Evolutionary conservation across 257 asterid species (phyloP).

Genomic region (Asclepias syriaca): DNA sequence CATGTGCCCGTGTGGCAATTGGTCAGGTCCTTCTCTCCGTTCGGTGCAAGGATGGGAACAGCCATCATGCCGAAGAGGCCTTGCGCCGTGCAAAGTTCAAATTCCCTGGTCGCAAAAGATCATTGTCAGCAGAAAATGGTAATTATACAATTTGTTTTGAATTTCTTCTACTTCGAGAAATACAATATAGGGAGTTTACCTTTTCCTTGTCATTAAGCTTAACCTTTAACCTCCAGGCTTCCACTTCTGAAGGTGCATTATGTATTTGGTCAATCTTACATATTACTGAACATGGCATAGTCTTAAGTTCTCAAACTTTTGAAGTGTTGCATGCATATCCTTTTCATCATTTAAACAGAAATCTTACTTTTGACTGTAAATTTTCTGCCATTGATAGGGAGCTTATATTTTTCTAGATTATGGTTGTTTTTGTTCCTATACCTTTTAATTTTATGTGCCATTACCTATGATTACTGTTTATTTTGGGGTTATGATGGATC

Average conservation of each 20-base stretch:
- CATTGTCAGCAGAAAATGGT: constrained; percentile 24
- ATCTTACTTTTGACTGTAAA: background rate
- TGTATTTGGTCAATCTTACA: background rate
- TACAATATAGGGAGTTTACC: background rate
- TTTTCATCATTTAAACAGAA: background rate
- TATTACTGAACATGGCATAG: background rate
- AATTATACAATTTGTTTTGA: background rate
- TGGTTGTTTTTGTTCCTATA: background rate
- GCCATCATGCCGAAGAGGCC: constrained; percentile 29
- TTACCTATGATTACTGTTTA: background rate
- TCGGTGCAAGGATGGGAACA: constrained; percentile 19
- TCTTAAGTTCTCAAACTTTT: too few relatives aligned
- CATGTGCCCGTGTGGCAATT: constrained; percentile 29
- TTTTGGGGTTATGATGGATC: background rate
- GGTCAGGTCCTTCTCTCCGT: constrained; percentile 31
- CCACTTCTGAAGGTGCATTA: background rate
- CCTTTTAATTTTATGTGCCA: background rate
- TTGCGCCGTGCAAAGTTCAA: constrained; percentile 32
- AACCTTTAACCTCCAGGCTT: too few relatives aligned
- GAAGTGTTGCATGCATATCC: background rate
- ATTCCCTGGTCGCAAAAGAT: constrained; percentile 31
- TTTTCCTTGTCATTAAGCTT: background rate
- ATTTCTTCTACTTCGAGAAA: background rate
- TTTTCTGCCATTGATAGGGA: background rate
- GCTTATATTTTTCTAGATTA: background rate